Percentiles rank a stretch among this genome's conserved stretches.
Conservation (phyloP, 1,284 basidiomycete species). For the Boletus nobilissimus region DNA sequence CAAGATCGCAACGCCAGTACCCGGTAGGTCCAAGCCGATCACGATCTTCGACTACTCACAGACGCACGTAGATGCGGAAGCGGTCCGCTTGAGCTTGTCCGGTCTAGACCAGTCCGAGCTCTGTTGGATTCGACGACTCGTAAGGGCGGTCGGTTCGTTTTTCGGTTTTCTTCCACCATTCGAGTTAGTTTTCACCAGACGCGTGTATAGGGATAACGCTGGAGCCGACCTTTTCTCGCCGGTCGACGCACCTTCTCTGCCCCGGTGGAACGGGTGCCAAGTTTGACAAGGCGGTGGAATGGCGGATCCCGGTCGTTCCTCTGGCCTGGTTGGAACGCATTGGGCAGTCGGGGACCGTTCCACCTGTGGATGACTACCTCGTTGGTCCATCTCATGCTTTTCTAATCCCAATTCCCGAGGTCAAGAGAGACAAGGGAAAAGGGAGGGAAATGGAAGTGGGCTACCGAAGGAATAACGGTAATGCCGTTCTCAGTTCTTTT, state of each 20-base stretch:
- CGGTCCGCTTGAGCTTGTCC: slow-evolving; percentile 69
- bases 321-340: slow-evolving; percentile 71
- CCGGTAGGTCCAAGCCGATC: slow-evolving; percentile 51
- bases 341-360: slow-evolving; percentile 58
- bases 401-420: neutral
- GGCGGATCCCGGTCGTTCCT: slow-evolving; percentile 71
- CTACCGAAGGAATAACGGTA: slow-evolving; percentile 50
- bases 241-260: slow-evolving; percentile 78
- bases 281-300: slow-evolving; percentile 76
- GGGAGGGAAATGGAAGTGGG: slow-evolving; percentile 44
- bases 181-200: slow-evolving; percentile 5
- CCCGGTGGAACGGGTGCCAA: slow-evolving; percentile 74
- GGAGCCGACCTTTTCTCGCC: slow-evolving; percentile 66
- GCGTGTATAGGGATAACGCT: slow-evolving; percentile 60
- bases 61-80: slow-evolving; percentile 56
- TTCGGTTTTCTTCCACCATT: slow-evolving; percentile 3
- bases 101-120: slow-evolving; percentile 74
- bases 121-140: slow-evolving; percentile 67
- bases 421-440: slow-evolving; percentile 37
- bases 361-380: slow-evolving; percentile 36
- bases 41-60: slow-evolving; percentile 12
- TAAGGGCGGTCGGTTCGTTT: slow-evolving; percentile 68
- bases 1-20: slow-evolving; percentile 59
- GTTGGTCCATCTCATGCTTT: slow-evolving; percentile 26
- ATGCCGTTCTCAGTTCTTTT: neutral